Conservation (phyloP, 2,329 filamentous ascomycete genomes). For the Phialocephala sp. region DNA sequence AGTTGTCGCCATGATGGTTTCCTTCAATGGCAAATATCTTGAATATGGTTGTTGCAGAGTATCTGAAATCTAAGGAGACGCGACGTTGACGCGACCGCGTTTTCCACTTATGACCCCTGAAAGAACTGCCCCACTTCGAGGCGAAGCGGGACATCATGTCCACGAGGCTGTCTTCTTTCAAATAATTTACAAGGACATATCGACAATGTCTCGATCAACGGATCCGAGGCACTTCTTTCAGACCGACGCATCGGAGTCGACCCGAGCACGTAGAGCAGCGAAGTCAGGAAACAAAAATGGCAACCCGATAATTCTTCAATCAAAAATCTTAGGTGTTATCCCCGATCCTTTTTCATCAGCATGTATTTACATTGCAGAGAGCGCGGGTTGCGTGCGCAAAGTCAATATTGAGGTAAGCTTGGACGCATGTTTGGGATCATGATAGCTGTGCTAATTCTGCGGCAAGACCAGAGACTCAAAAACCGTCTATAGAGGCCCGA, state of each 20-base stretch:
- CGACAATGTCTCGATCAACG: constrained; percentile 67
- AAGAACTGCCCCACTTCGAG: not conserved
- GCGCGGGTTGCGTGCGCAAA: constrained; percentile 78
- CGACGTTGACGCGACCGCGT: constrained; percentile 23
- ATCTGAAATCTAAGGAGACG: constrained; percentile 24
- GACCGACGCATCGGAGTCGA: constrained; percentile 61
- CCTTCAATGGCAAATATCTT: constrained; percentile 23
- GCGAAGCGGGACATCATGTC: not conserved
- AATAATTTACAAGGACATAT: constrained; percentile 12
- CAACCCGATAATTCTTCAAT: constrained; percentile 77
- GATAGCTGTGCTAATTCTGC: constrained; percentile 19
- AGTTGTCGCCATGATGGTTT: constrained; percentile 41
- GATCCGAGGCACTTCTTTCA: constrained; percentile 89
- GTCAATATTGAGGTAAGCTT: constrained; percentile 76
- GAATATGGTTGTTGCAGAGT: constrained; percentile 19
- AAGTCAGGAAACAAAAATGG: constrained; percentile 81
- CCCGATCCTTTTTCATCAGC: constrained; percentile 66
- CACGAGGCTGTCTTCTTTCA: not conserved
- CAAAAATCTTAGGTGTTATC: constrained; percentile 81
- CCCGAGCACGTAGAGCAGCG: constrained; percentile 65
- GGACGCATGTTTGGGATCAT: constrained; percentile 21
- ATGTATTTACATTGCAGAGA: constrained; percentile 81
- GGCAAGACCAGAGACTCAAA: constrained; percentile 49
- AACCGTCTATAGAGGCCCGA: constrained; percentile 71
- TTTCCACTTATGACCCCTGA: constrained; percentile 5